These are phyloP conservation scores for Rasamsonia emersonii DNA, from an alignment of 2,329 filamentous ascomycete species.

Conservation along the genomic window DNA sequence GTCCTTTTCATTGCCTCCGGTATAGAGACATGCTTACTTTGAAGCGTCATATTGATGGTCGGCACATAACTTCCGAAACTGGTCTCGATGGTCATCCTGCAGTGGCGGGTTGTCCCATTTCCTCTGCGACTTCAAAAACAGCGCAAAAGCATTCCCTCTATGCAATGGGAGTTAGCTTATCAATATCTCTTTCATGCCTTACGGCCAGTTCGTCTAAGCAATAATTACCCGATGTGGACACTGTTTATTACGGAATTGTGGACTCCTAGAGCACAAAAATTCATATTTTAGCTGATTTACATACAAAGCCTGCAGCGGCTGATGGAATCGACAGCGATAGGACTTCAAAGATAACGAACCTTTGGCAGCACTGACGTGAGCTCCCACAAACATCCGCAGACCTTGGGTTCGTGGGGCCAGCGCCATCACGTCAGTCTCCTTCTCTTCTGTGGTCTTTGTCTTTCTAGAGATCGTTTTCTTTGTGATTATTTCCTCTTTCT, in stretches of 20 bases:
- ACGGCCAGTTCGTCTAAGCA: no score
- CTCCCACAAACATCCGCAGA: slow-evolving; percentile 77
- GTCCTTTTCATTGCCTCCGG: not conserved
- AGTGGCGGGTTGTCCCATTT: slow-evolving; percentile 87
- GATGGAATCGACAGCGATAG: slow-evolving; percentile 2
- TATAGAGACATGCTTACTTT: slow-evolving; percentile 29
- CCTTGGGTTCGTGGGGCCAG: slow-evolving; percentile 61
- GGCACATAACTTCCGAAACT: slow-evolving; percentile 62
- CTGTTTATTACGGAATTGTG: slow-evolving; percentile 79
- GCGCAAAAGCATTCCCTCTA: slow-evolving; percentile 80
- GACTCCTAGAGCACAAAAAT: slow-evolving; percentile 51
- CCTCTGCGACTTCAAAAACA: slow-evolving; percentile 92
- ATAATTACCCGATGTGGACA: slow-evolving; percentile 63
- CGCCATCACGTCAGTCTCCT: slow-evolving; percentile 50
- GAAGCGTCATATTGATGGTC: slow-evolving; percentile 62
- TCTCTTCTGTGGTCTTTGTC: slow-evolving; percentile 47
- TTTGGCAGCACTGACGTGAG: slow-evolving; percentile 84
- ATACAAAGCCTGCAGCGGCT: slow-evolving; percentile 1
- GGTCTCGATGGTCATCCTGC: slow-evolving; percentile 54
- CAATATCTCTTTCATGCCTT: no score
- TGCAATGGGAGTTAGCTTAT: slow-evolving; percentile 6
- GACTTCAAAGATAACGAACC: slow-evolving; percentile 42
- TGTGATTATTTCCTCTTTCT: slow-evolving; percentile 12
- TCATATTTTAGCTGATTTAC: slow-evolving; percentile 10
- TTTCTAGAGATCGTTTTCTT: slow-evolving; percentile 25